Base-by-base conservation (phyloP, 2,329 filamentous ascomycete species). In the Botryotinia narcissicola region DNA sequence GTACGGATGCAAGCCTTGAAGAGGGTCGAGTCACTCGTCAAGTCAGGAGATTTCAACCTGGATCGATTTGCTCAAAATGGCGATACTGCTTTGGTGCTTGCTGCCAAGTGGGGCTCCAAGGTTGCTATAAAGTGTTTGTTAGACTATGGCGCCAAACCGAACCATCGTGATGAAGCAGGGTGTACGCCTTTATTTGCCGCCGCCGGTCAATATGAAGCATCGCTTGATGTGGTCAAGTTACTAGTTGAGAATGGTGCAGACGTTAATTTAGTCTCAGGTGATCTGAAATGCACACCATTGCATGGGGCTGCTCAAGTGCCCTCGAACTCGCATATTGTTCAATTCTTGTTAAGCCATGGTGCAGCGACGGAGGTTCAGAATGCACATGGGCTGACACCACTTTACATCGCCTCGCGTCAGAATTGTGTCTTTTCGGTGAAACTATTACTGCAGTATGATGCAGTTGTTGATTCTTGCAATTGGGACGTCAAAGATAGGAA, bases 401-500 rank as follows among this genome's bases (percentile, higher is more conserved):
- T 72, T 16, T 72, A 72, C 51, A 72, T 72, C 63, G 71, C 71
- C 25, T 69, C 71, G 20, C 51, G 71, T 16, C 71, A 72, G 40
- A 67, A 72, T 35, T 72, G 63, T 72, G 51, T 72, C 9, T 57
- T 69, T 7, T 72, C 71, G 22, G 71, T 72, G 20, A 72, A 69
- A 35, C 16, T 60, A 37, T 44, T 72, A 22, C 35, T 72, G 25
- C 48, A 68, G 35, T 48, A 69, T 72, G 63, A 32, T 16, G 71
- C 71, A 22, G 25, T 37, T 18, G 63, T 69, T 37, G 63, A 72
- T 35, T 72, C 63, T 16, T 61, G 63, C 25, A 72, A 72, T 35
- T 72, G 71, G 71, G 63, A 72, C 32, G n/a, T 57, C 6, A 72
- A 72, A 42, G 71, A 72, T 32, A 72, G 71, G 14, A 72, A 72